phyloP scores from a whole-genome alignment of 805 yeast genomes.

The Lachancea nothofagi region DNA sequence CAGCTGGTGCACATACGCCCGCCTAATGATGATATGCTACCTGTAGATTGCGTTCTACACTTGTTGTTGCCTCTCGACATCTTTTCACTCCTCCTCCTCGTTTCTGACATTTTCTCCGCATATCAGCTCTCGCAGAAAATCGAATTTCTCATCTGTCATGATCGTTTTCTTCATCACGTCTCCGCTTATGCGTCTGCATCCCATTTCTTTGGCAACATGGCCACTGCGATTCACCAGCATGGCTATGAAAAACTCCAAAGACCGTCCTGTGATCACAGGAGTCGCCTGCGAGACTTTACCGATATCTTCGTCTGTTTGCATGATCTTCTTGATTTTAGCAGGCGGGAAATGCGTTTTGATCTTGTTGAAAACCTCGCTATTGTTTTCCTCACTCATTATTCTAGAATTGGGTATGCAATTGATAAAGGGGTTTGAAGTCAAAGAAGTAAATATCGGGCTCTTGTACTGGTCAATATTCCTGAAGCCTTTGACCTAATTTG shows the following conservation, averaged over 20 bases:
- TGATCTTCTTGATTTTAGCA: constrained; percentile 90
- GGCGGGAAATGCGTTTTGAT: constrained; percentile 84
- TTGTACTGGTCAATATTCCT: too few species aligned
- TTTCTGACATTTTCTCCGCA: constrained; percentile 24
- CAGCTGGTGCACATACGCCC: too few species aligned
- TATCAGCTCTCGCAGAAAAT: constrained; percentile 68
- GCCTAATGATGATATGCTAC: too few species aligned
- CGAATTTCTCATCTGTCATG: constrained; percentile 82
- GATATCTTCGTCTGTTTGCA: constrained; percentile 97
- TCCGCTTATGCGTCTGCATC: constrained; percentile 75
- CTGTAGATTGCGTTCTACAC: too few species aligned
- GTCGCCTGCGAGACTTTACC: constrained; percentile 99
- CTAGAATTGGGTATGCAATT: too few species aligned
- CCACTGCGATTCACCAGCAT: constrained; percentile 81
- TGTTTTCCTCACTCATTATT: constrained; percentile 9
- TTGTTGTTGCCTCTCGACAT: too few species aligned
- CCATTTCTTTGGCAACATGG: constrained; percentile 65
- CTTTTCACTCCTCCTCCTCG: constrained; percentile 14
- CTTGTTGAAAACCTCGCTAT: constrained; percentile 27
- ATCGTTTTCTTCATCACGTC: constrained; percentile 82
- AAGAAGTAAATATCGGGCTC: not conserved
- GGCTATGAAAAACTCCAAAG: constrained; percentile 86
- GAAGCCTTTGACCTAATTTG: too few species aligned
- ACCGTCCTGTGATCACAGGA: constrained; percentile 95
- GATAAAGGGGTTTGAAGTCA: not conserved